Base-by-base conservation (phyloP, 495 filamentous ascomycete species). In the Rostrohypoxylon terebratum region DNA sequence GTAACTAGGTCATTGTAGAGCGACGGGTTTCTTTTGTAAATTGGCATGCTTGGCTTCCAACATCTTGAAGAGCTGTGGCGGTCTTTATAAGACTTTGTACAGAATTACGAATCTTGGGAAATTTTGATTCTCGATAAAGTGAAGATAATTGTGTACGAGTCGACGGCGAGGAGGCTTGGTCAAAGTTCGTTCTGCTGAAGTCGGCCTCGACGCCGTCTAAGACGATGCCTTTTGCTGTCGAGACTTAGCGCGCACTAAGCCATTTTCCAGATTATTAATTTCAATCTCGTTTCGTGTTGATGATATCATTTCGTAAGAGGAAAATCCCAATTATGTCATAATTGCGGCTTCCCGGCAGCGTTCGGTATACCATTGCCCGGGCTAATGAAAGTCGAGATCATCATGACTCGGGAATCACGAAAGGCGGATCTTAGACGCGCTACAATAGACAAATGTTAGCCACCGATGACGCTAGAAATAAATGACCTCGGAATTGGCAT, bases 231-330 rank as follows among this genome's bases (percentile, higher is more conserved):
- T 14, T 14, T 38, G 8, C 51, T 6, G 51, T 55, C n/a, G 25
- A n/a, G 31, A 58, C 38, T 65, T 23, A 38, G 21, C 25, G 10
- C 6, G 9, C n/a, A 44, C n/a, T 58, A 63, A 10, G 10, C 9
- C 31, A 8, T 16, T n/a, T 14, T 14, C 34, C n/a, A 34, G 21
- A 38, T 21, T 0, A 28, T 16, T 8, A 13, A 9, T 42, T 9
- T 13, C 10, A 25, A 23, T 23, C 1, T 1, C 16, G 31, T 14
- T 55, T 31, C n/a, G 42, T 6, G 40, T 28, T 66, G 63, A 66
- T 44, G 53, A 59, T 23, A 42, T 16, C 9, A 59, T 40, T 57
- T 48, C 38, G n/a, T n/a, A n/a, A n/a, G 40, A 20, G 36, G 31
- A 1, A 16, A 31, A 28, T 2, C 2, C 34, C 34, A 2, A 31